These are phyloP conservation scores for Aspergillus leporis DNA, from an alignment of 495 filamentous ascomycete species.

Conservation along the genomic window DNA sequence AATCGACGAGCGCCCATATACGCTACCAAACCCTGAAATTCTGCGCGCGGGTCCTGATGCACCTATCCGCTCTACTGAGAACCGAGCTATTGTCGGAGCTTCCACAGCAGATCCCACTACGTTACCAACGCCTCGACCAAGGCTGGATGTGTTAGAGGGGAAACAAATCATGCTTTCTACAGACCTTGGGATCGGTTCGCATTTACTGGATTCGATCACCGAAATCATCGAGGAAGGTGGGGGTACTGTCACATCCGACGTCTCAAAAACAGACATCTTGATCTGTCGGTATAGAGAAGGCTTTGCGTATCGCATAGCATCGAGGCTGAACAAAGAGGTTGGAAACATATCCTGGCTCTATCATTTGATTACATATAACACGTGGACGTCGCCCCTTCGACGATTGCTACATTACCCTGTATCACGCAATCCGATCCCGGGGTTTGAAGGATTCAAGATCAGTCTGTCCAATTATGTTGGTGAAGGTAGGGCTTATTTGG, in stretches of 20 bases:
- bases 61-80: constrained; percentile 53
- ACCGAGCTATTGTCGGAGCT: constrained; percentile 70
- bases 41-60: constrained; percentile 55
- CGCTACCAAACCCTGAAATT: constrained; percentile 83
- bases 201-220: constrained; percentile 64
- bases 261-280: constrained; percentile 76
- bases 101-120: constrained; percentile 62
- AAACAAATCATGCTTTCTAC: constrained; percentile 58
- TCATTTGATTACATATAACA: constrained; percentile 81
- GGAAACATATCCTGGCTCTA: constrained; percentile 95
- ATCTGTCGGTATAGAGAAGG: constrained; percentile 88
- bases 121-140: constrained; percentile 43
- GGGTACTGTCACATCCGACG: constrained; percentile 63
- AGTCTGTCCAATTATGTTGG: constrained; percentile 95
- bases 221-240: constrained; percentile 67
- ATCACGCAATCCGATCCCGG: constrained; percentile 70
- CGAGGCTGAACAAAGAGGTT: constrained; percentile 73
- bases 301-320: constrained; percentile 71
- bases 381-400: constrained; percentile 79
- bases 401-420: constrained; percentile 89
- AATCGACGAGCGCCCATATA: constrained; percentile 86
- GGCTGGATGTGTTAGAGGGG: constrained; percentile 55
- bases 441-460: constrained; percentile 73
- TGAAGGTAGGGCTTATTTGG: constrained; percentile 89
- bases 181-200: constrained; percentile 69